Conservation (phyloP, 2,329 filamentous ascomycete genomes). For the Huntiella abstrusa region DNA sequence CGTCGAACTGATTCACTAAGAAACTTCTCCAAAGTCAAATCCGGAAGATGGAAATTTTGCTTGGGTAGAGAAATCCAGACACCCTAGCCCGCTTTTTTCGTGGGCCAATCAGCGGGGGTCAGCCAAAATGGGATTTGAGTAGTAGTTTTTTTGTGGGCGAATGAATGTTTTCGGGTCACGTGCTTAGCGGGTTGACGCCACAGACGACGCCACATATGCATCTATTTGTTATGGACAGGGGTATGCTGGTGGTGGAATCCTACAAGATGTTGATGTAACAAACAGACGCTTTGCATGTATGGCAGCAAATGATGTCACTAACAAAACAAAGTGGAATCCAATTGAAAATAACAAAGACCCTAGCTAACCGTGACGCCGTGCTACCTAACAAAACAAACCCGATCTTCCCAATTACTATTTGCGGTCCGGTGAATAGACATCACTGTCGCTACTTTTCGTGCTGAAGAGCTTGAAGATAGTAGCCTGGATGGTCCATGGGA, state of each 20-base stretch:
- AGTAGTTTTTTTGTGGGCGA: slow-evolving; percentile 10
- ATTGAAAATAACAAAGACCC: neutral
- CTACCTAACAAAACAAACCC: neutral
- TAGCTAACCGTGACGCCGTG: neutral
- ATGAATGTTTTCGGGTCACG: slow-evolving; percentile 7
- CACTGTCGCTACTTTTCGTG: neutral
- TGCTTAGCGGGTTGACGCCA: slow-evolving; percentile 9
- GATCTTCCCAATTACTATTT: neutral
- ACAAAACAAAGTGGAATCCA: neutral
- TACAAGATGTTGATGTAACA: no score
- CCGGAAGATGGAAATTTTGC: slow-evolving; percentile 24
- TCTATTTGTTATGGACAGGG: no score
- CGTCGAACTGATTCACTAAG: slow-evolving; percentile 17
- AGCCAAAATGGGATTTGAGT: slow-evolving; percentile 8
- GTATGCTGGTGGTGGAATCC: no score
- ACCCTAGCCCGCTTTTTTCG: slow-evolving; percentile 12
- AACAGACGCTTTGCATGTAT: no score
- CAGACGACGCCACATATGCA: slow-evolving; percentile 7
- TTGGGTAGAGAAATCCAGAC: slow-evolving; percentile 17
- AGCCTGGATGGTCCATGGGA: slow-evolving; percentile 39
- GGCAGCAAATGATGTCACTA: no score
- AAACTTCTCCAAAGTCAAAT: slow-evolving; percentile 10
- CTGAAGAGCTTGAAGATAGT: slow-evolving; percentile 19
- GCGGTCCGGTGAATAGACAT: neutral
- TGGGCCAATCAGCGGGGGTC: slow-evolving; percentile 12